A percentile compares a stretch with the other conserved stretches of the same genome.
Conservation (phyloP, 306 rosid genomes). For the Lathyrus tuberosus region DNA sequence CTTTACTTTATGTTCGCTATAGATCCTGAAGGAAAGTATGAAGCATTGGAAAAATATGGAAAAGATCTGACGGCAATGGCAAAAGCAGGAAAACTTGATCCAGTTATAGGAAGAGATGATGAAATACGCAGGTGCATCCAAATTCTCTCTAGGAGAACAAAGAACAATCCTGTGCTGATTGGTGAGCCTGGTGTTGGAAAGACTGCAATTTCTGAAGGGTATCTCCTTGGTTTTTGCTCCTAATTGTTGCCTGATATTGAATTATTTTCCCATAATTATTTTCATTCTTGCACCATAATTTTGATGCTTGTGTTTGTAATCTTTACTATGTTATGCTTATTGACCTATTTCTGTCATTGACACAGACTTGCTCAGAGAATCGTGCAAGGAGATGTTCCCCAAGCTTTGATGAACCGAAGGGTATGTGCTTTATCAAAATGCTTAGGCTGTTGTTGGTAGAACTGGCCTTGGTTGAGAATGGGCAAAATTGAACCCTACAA, state of each 20-base stretch:
- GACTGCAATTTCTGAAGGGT: constrained; percentile 99
- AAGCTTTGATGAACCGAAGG: constrained; percentile 93
- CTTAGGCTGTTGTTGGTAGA: constrained; percentile 10
- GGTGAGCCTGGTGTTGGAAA: constrained; percentile 99
- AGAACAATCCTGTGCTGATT: constrained; percentile 95
- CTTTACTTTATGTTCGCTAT: constrained; percentile 40
- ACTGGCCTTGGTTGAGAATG: constrained; percentile 12
- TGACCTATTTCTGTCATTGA: constrained; percentile 30
- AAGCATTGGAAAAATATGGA: constrained; percentile 91
- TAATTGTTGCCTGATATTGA: neutral
- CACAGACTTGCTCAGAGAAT: constrained; percentile 98
- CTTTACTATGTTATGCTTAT: neutral
- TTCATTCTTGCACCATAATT: constrained; percentile 9
- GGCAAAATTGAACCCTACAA: neutral
- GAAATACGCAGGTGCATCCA: constrained; percentile 98
- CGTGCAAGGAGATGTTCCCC: constrained; percentile 96
- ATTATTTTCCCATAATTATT: constrained; percentile 9
- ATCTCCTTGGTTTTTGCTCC: constrained; percentile 34
- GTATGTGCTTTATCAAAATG: constrained; percentile 53
- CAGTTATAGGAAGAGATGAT: constrained; percentile 98
- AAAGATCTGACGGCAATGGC: constrained; percentile 98
- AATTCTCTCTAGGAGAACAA: constrained; percentile 97
- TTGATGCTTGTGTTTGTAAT: constrained; percentile 25
- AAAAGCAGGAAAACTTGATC: constrained; percentile 90
- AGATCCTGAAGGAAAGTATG: constrained; percentile 99